These are phyloP conservation scores for Talaromyces pinophilus DNA, from an alignment of 2,329 filamentous ascomycete species.

Conservation along the genomic window DNA sequence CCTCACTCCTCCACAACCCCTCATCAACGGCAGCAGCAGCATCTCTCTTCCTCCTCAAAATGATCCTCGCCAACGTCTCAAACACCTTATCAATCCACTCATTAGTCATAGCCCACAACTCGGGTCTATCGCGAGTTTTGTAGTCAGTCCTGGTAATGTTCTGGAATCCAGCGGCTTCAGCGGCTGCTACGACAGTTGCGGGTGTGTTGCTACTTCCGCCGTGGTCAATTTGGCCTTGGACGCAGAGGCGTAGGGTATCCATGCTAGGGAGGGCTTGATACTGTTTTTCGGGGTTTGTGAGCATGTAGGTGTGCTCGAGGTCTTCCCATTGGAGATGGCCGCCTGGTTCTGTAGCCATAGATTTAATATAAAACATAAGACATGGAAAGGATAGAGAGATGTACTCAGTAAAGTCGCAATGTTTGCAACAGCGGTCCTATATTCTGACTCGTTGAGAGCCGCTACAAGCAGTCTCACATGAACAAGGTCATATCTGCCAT, in stretches of 20 bases:
- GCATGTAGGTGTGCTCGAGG: slow-evolving; percentile 26
- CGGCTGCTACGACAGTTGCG: not conserved
- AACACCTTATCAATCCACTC: slow-evolving; percentile 8
- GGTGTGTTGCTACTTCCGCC: slow-evolving; percentile 8
- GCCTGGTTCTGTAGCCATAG: slow-evolving; percentile 26
- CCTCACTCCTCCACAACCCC: slow-evolving; percentile 2
- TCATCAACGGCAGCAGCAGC: not conserved
- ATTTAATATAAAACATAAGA: not conserved
- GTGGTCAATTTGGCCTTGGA: not conserved
- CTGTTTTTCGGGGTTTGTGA: slow-evolving; percentile 20
- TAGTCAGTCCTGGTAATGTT: not conserved
- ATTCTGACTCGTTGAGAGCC: slow-evolving; percentile 31
- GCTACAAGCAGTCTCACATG: slow-evolving; percentile 33
- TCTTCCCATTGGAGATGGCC: slow-evolving; percentile 36
- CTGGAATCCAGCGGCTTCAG: not conserved
- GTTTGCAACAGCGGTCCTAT: slow-evolving; percentile 29
- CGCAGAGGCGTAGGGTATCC: slow-evolving; percentile 4
- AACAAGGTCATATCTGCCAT: slow-evolving; percentile 35
- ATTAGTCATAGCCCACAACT: slow-evolving; percentile 1
- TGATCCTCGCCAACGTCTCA: not conserved
- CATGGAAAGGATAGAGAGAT: not conserved
- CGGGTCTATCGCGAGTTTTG: slow-evolving; percentile 14
- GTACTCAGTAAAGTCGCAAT: slow-evolving; percentile 33
- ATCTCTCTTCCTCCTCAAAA: slow-evolving; percentile 4
- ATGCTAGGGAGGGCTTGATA: not conserved